Base-by-base conservation (phyloP, 345 rosid genomes). In the Draba incana region DNA sequence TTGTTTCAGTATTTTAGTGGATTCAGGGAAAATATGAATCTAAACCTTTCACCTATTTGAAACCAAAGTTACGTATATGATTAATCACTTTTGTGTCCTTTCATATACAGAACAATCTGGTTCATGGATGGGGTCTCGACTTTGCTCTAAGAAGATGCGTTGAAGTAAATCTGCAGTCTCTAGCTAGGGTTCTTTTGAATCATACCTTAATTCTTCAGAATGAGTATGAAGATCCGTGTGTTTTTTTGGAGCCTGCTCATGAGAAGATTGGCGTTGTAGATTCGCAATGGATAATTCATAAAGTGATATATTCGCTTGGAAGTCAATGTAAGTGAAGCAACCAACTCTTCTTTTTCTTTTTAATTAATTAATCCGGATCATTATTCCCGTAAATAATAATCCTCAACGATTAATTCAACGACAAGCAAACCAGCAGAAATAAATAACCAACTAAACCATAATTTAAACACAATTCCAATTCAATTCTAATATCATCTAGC, bases 51-150 rank as follows among this genome's bases (percentile, higher is more conserved):
- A 20, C 20, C 20, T 20, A 20, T 20, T 20, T 20, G 20, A 20
- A 20, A 20, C 20, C 20, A 20, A 20, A 20, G 20, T 20, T 20
- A 20, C 20, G 20, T 0, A 20, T 20, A 20, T 20, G 20, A 20
- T 20, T 20, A 20, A 20, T 20, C 20, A 20, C 20, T 20, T 20
- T 20, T 20, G 1, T 62, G 60, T 39, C 56, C 41, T 55, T 28
- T 62, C 45, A 48, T 61, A 15, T 79, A 61, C 84, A 94, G 99
- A 94, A 94, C 74, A 97, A 94, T 75, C 84, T 94, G 84, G 93
- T 94, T 71, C 99, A 91, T 79, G 98, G 99, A 69, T 94, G 99
- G 99, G 98, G 99, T 69, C 85, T 94, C 44, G 99, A 91, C 80
- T 94, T 94, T 62, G 92, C 96, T 69, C 95, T 94, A 54, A 80